Base-by-base conservation (phyloP, 2,329 filamentous ascomycete species). In the Epichloe baconii region DNA sequence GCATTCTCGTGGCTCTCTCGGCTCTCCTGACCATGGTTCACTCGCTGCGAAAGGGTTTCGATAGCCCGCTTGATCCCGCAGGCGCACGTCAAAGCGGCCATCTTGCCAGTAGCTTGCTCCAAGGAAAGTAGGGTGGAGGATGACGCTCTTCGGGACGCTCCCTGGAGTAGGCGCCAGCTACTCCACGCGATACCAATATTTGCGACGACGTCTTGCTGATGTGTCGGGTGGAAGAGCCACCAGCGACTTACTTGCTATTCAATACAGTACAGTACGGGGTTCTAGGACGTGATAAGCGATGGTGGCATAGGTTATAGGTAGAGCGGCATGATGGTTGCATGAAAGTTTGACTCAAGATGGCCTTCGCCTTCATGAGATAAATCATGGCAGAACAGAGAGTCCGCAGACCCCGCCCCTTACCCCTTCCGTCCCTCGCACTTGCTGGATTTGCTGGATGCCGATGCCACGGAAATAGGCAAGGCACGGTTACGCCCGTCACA, bases 141-240 rank as follows among this genome's bases (percentile, higher is more conserved):
- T 48, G 49, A 51, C 40, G 46, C 41, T 11, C 36, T 49, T 26
- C 47, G 46, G 44, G 54, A 51, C 42, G 40, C 11, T 35, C 48
- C 55, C 10, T 48, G 34, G 53, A 54, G 42, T 56, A 56, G 45
- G 56, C 44, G 23, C 52, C 53, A 37, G 58, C 58, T 42, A 60
- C 58, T 50, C 61, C 59, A 50, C 59, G 54, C 44, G 57, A 64
- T 48, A 63, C 54, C 19, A 61, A 52, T 36, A 62, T 62, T 58
- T 63, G 57, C 8, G 53, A 64, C 45, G 59, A 60, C 58, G 62
- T 63, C 21, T 52, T 60, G 56, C 15, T 47, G 51, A 36, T 19
- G 40, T 15, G n/a, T 23, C 5, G 35, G 8, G 19, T 15, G 11
- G 34, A 41, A 10, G 31, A 44, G 4, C 36, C 38, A 51, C 56